Percentiles rank a stretch among this genome's conserved stretches.
These are phyloP conservation scores for Polygonum maritimum DNA, from an alignment of 148 eudicot species.

Conservation along the genomic window DNA sequence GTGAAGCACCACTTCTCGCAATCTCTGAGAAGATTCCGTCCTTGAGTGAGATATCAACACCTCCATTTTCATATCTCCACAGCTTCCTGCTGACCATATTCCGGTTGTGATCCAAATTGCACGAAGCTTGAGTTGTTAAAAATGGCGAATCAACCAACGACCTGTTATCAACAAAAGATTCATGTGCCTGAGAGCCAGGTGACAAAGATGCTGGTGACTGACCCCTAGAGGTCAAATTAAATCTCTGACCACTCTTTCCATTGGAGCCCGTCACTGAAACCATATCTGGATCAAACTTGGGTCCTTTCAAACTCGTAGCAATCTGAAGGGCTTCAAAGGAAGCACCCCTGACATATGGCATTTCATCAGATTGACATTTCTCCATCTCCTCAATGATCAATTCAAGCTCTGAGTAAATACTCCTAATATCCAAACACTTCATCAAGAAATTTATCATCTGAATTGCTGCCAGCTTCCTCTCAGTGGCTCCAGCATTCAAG, in stretches of 20 bases:
- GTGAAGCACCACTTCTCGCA: conserved; percentile 24
- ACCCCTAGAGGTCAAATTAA: conserved; percentile 31
- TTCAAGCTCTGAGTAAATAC: conserved; percentile 53
- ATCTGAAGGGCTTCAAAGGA: conserved; percentile 80
- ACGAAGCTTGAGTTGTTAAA: conserved; percentile 35
- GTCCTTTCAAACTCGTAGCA: conserved; percentile 52
- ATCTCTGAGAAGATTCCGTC: conserved; percentile 66
- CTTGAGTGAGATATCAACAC: conserved; percentile 60
- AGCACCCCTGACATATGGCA: conserved; percentile 76
- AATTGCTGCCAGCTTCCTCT: conserved; percentile 60
- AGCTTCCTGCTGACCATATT: conserved; percentile 50
- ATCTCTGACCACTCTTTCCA: conserved; percentile 29
- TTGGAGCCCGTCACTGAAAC: conserved; percentile 45
- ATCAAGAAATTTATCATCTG: conserved; percentile 84
- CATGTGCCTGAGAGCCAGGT: conserved; percentile 66
- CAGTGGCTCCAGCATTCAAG: conserved; percentile 41
- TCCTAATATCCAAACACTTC: conserved; percentile 77
- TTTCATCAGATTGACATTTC: conserved; percentile 66
- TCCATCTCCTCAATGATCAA: conserved; percentile 71
- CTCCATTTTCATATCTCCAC: conserved; percentile 58
- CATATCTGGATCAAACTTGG: conserved; percentile 38
- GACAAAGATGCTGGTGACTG: conserved; percentile 50
- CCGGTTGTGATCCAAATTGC: conserved; percentile 20
- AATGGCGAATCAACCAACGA: conserved; percentile 50
- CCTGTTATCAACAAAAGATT: conserved; percentile 45